These are phyloP conservation scores for Stenogyne calaminthoides DNA, from an alignment of 305 asterid species.

Conservation along the genomic window DNA sequence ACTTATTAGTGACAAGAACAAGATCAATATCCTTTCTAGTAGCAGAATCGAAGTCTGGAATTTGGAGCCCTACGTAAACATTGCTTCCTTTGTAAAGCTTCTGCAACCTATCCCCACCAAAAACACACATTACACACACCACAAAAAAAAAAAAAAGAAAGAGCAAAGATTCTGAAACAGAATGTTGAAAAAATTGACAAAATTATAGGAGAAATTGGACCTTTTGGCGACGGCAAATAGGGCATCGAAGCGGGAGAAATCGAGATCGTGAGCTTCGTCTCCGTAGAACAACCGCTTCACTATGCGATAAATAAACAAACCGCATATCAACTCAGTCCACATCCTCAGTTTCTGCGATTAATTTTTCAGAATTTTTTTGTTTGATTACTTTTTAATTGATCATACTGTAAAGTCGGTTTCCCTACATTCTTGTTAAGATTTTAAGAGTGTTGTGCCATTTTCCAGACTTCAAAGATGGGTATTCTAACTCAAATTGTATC, in stretches of 20 bases:
- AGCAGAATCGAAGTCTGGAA: slow-evolving; percentile 83
- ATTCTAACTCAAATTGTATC: neutral
- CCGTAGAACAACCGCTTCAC: slow-evolving; percentile 50
- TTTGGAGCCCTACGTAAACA: slow-evolving; percentile 69
- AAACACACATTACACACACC: slow-evolving; percentile 4
- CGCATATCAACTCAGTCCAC: slow-evolving; percentile 75
- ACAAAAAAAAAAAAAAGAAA: neutral
- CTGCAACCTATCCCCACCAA: slow-evolving; percentile 48
- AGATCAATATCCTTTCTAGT: slow-evolving; percentile 73
- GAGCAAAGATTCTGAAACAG: neutral
- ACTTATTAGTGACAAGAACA: slow-evolving; percentile 64
- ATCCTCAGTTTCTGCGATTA: slow-evolving; percentile 25
- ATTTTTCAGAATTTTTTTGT: neutral
- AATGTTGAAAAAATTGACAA: neutral
- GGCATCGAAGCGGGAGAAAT: slow-evolving; percentile 52
- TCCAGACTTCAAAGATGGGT: neutral
- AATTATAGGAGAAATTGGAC: neutral
- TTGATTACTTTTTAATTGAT: neutral
- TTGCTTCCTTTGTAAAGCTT: slow-evolving; percentile 66
- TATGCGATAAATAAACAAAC: slow-evolving; percentile 49
- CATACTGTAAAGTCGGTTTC: too few species aligned
- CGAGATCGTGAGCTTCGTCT: slow-evolving; percentile 44
- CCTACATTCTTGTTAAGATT: too few species aligned
- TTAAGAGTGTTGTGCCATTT: too few species aligned
- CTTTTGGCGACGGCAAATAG: slow-evolving; percentile 71